Conservation (phyloP, 2,329 filamentous ascomycete species). For the Beauveria rudraprayagi region DNA sequence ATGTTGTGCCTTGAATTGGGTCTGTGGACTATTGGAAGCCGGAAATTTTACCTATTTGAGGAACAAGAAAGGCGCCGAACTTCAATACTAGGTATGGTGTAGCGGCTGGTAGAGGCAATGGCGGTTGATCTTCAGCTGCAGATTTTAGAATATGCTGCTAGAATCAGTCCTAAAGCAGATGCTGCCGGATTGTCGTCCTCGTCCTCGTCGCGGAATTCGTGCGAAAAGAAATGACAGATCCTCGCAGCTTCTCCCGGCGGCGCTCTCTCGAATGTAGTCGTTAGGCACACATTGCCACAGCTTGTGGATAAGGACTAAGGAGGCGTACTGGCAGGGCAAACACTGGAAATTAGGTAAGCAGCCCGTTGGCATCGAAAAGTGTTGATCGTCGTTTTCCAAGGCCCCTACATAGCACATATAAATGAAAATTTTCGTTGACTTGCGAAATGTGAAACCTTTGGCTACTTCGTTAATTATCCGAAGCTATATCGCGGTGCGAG, state of each 20-base stretch:
- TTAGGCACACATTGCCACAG: not conserved
- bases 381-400: not conserved
- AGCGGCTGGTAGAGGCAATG: not conserved
- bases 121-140: not conserved
- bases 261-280: conserved; percentile 19
- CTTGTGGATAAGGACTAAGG: conserved; percentile 20
- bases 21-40: not conserved
- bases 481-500: too few relatives aligned
- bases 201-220: not conserved
- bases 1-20: not conserved
- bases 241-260: not conserved
- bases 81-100: not conserved
- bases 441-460: too few relatives aligned
- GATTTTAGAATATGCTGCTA: not conserved
- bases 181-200: not conserved
- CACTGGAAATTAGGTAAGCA: conserved; percentile 12
- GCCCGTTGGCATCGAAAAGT: not conserved
- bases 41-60: not conserved
- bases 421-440: too few relatives aligned
- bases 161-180: not conserved
- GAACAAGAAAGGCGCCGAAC: not conserved
- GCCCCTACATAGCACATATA: too few relatives aligned
- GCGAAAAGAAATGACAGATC: not conserved
- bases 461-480: too few relatives aligned
- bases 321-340: conserved; percentile 16